Evolutionary conservation across 2,329 filamentous ascomycete genomes (phyloP).

Genomic region (Berkeleyomyces rouxiae): DNA sequence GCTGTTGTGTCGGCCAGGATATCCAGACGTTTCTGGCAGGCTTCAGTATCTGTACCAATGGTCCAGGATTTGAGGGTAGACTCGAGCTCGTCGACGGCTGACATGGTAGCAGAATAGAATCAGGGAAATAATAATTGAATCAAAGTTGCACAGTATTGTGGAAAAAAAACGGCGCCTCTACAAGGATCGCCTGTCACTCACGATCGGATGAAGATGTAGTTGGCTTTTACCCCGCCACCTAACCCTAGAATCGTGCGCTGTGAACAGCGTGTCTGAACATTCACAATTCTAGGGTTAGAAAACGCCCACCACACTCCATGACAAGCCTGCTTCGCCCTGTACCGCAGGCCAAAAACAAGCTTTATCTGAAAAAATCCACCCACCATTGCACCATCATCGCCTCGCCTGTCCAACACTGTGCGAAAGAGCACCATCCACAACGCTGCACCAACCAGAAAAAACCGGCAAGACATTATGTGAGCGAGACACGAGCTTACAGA

Average conservation of each 20-base stretch:
- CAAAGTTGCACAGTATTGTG: neutral
- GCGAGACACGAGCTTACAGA: too few species aligned
- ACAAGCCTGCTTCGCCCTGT: too few species aligned
- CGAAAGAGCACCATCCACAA: too few species aligned
- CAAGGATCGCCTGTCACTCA: neutral
- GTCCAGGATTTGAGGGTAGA: slow-evolving; percentile 6
- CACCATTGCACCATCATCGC: too few species aligned
- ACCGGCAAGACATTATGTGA: too few species aligned
- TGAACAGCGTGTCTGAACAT: neutral
- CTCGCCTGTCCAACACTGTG: too few species aligned
- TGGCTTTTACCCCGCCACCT: neutral
- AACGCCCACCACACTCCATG: too few species aligned
- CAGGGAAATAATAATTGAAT: neutral
- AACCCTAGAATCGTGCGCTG: neutral
- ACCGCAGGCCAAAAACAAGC: too few species aligned
- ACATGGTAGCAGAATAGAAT: neutral
- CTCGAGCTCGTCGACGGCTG: neutral
- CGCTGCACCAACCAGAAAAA: too few species aligned
- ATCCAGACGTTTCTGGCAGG: slow-evolving; percentile 5
- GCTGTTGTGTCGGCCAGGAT: neutral
- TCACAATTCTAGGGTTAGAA: too few species aligned
- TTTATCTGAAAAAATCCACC: too few species aligned
- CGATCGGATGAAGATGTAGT: neutral
- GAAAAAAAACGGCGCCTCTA: neutral
- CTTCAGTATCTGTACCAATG: slow-evolving; percentile 1